These are phyloP conservation scores for Yamadazyma oceani DNA, from an alignment of 1,139 yeast species.

Conservation along the genomic window DNA sequence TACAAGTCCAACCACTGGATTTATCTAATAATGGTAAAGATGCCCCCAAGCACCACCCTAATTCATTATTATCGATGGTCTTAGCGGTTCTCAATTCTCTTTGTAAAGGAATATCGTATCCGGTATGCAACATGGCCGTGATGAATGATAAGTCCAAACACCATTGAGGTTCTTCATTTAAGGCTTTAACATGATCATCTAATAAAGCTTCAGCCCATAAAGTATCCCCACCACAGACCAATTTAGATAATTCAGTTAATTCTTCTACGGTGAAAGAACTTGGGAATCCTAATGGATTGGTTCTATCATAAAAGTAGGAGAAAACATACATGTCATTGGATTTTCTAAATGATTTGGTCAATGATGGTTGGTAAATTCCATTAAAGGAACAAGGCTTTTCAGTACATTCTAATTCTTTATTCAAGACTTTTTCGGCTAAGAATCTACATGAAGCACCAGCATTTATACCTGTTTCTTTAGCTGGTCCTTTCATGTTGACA, in stretches of 20 bases:
- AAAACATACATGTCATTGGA: conserved; percentile 80
- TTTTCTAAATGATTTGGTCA: conserved; percentile 68
- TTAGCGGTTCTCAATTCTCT: conserved; percentile 92
- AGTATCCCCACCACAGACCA: conserved; percentile 80
- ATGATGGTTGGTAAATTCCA: conserved; percentile 94
- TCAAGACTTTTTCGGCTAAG: conserved; percentile 77
- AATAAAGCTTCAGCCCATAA: conserved; percentile 66
- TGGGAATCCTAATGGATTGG: conserved; percentile 94
- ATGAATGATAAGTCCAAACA: conserved; percentile 90
- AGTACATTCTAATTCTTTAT: conserved; percentile 77
- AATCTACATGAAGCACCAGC: conserved; percentile 75
- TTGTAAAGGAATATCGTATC: conserved; percentile 88
- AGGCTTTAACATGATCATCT: conserved; percentile 64
- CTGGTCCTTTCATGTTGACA: conserved; percentile 76
- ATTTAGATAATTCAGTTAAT: conserved; percentile 73
- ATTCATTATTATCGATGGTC: conserved; percentile 81
- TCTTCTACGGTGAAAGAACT: conserved; percentile 82
- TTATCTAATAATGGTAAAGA: conserved; percentile 82
- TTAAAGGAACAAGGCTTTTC: conserved; percentile 89
- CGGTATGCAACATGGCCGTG: conserved; percentile 85
- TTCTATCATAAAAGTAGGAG: conserved; percentile 92
- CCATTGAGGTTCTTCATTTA: conserved; percentile 85
- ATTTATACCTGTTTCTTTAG: conserved; percentile 21
- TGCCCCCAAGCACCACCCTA: conserved; percentile 99
- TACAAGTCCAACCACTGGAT: conserved; percentile 71